Percentiles rank a stretch among this genome's conserved stretches.
Conservation (phyloP, 306 rosid genomes). For the Citrullus mucosospermus region DNA sequence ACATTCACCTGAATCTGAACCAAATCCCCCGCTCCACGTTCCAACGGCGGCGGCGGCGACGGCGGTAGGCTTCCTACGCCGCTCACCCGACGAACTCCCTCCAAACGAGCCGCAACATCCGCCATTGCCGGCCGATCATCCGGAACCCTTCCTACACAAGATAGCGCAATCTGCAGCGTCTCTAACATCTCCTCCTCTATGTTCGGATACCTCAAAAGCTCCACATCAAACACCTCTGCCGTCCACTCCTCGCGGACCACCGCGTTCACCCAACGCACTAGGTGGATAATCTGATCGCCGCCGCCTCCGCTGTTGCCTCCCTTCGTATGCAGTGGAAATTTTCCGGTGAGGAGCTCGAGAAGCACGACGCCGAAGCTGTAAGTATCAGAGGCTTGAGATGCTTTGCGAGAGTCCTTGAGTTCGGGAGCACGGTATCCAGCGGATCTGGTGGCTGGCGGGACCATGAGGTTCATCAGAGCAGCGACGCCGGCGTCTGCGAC, state of each 20-base stretch:
- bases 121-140: constrained; percentile 68
- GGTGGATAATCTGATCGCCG: constrained; percentile 56
- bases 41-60: constrained; percentile 31
- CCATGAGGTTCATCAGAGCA: constrained; percentile 42
- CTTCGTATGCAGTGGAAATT: constrained; percentile 40
- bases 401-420: constrained; percentile 63
- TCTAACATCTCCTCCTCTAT: constrained; percentile 98
- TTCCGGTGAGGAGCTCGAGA: constrained; percentile 91
- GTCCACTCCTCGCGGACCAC: constrained; percentile 99
- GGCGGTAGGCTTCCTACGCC: constrained; percentile 33
- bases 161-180: constrained; percentile 78
- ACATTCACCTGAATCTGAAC: constrained; percentile 17
- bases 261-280: constrained; percentile 96
- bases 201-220: constrained; percentile 61
- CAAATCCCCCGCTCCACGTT: constrained; percentile 34
- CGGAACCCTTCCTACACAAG: constrained; percentile 68
- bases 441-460: constrained; percentile 33
- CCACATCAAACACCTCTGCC: constrained; percentile 86
- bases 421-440: constrained; percentile 93
- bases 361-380: constrained; percentile 73
- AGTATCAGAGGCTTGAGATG: constrained; percentile 57
- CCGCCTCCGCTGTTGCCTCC: constrained; percentile 25
- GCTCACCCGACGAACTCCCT: constrained; percentile 43
- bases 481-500: constrained; percentile 60
- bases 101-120: constrained; percentile 47